A percentile compares a stretch with the other conserved stretches of the same genome.
These are phyloP conservation scores for Penium margaritaceum DNA, from an alignment of 139 green algal genomes.

Conservation along the genomic window DNA sequence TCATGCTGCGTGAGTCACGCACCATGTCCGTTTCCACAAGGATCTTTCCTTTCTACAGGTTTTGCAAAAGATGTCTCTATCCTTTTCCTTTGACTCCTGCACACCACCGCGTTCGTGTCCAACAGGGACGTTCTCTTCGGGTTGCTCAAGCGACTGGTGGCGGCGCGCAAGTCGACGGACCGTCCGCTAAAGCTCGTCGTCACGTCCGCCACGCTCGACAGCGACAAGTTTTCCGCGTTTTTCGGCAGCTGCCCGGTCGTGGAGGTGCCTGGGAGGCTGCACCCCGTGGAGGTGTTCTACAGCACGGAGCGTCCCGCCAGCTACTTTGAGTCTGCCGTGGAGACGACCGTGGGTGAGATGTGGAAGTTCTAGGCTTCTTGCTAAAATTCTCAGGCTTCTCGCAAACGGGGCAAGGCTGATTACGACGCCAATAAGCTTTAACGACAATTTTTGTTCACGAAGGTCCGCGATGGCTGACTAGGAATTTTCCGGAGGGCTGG, in stretches of 20 bases:
- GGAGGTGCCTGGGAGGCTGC: slow-evolving; percentile 73
- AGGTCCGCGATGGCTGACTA: too few relatives aligned
- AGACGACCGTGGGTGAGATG: slow-evolving; percentile 50
- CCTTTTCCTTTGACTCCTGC: background rate
- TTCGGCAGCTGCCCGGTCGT: slow-evolving; percentile 74
- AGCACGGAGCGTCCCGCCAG: slow-evolving; percentile 11
- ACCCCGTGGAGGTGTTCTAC: slow-evolving; percentile 64
- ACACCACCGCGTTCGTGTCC: background rate
- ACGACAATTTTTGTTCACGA: too few relatives aligned
- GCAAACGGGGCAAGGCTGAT: too few relatives aligned
- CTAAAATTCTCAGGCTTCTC: too few relatives aligned
- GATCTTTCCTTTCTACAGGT: too few relatives aligned
- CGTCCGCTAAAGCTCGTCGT: slow-evolving; percentile 73
- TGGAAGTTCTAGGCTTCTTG: too few relatives aligned
- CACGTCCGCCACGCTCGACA: slow-evolving; percentile 83
- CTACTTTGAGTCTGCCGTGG: slow-evolving; percentile 41
- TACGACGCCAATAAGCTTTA: too few relatives aligned
- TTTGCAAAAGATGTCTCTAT: too few relatives aligned
- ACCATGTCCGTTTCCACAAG: too few relatives aligned
- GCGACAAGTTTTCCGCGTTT: slow-evolving; percentile 77
- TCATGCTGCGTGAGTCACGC: too few relatives aligned
- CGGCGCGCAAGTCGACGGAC: background rate
- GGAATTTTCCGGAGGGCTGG: too few relatives aligned
- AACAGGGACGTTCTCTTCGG: slow-evolving; percentile 86
- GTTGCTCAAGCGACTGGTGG: slow-evolving; percentile 71